phyloP scores from a whole-genome alignment of 192 early-diverging fungal genomes.

The Gamsiella multidivaricata region DNA sequence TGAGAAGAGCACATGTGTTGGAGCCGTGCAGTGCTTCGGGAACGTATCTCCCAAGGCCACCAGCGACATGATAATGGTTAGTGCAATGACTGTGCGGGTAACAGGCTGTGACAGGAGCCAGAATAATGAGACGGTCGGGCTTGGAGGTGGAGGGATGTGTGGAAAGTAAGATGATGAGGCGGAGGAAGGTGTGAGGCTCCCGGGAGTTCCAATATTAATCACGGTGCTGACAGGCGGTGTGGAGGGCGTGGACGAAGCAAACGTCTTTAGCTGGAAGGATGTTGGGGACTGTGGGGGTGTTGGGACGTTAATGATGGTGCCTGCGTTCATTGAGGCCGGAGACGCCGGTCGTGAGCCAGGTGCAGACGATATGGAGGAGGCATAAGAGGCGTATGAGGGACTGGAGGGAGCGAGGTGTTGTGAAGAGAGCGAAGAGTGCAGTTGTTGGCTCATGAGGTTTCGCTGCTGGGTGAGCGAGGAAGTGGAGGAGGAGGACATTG shows the following conservation, averaged over 20 bases:
- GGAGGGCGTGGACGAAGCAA: constrained; percentile 33
- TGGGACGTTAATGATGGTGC: constrained; percentile 18
- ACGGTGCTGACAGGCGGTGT: constrained; percentile 46
- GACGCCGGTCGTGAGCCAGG: constrained; percentile 43
- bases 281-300: constrained; percentile 45
- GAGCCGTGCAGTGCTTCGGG: constrained; percentile 39
- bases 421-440: constrained; percentile 33
- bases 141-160: constrained; percentile 7
- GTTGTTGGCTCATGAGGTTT: constrained; percentile 28
- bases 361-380: constrained; percentile 47
- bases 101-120: constrained; percentile 28
- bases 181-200: constrained; percentile 19
- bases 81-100: constrained; percentile 18
- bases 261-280: constrained; percentile 40
- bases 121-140: constrained; percentile 5
- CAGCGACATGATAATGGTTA: constrained; percentile 34
- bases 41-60: constrained; percentile 41
- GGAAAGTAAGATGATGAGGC: constrained; percentile 28
- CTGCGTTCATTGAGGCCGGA: constrained; percentile 30
- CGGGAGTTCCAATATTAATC: constrained; percentile 26
- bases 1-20: constrained; percentile 22
- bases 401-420: constrained; percentile 38
- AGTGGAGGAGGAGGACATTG: constrained; percentile 26
- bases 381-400: constrained; percentile 41
- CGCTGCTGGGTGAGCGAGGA: constrained; percentile 32